Evolutionary conservation across 2,329 filamentous ascomycete species (phyloP).

Genomic region (Stemphylium lycopersici): DNA sequence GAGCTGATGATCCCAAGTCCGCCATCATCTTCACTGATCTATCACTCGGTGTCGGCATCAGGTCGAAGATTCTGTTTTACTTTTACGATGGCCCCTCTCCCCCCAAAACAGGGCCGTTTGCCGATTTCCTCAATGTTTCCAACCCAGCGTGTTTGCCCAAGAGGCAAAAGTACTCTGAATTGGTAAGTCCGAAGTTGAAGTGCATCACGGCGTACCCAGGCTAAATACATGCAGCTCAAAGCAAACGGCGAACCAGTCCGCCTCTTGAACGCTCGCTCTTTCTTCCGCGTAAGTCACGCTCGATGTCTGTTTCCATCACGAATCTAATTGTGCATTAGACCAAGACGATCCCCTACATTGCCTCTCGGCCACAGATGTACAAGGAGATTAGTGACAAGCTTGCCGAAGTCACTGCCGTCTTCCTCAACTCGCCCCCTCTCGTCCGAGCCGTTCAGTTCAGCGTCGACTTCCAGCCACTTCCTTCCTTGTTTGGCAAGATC

Average conservation of each 20-base stretch:
- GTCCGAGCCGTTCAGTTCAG: conserved; percentile 24
- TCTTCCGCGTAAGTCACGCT: conserved; percentile 26
- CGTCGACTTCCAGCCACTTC: conserved; percentile 35
- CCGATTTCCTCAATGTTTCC: conserved; percentile 41
- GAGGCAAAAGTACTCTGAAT: conserved; percentile 40
- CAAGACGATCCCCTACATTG: conserved; percentile 32
- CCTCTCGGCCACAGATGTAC: conserved; percentile 43
- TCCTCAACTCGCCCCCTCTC: conserved; percentile 23
- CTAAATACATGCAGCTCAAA: conserved; percentile 16
- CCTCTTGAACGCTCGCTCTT: conserved; percentile 21
- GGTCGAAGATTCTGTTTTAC: conserved; percentile 22
- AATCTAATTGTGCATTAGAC: conserved; percentile 20
- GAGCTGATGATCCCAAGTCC: conserved; percentile 32
- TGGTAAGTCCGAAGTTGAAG: conserved; percentile 27
- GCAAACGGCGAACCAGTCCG: conserved; percentile 20
- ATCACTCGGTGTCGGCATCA: conserved; percentile 8
- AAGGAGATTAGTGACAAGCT: conserved; percentile 43
- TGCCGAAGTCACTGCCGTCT: conserved; percentile 26
- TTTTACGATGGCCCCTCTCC: conserved; percentile 35
- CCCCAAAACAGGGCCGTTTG: conserved; percentile 41
- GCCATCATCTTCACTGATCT: conserved; percentile 31
- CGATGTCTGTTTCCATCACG: conserved; percentile 5
- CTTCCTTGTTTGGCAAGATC: conserved; percentile 22
- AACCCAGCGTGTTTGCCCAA: conserved; percentile 26
- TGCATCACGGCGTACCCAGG: neutral